Evolutionary conservation across 129 eudicot species (phyloP), one percentile per base, ranked within the genome.

Genomic region (Saposhnikovia divaricata): DNA sequence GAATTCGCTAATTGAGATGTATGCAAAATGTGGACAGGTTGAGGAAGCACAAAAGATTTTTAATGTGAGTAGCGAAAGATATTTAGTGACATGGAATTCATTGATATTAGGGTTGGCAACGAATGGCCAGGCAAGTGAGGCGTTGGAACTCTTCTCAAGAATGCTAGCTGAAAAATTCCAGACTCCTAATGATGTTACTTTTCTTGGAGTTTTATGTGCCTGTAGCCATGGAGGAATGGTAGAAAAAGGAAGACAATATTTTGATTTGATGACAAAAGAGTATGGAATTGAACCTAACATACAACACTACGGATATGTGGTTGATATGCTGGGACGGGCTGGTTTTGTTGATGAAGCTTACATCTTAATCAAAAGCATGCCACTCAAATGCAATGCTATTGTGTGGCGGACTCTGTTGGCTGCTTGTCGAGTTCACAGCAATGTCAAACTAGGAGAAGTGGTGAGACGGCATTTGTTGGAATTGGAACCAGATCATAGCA

Each of bases 181-280:
- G 12, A 42, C 59, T 5, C 93, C 89, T 0, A 79, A 87, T 3
- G 89, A 79, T 19, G 78, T 86, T 55, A 85, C 90, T 39, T 87
- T 87, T 76, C 71, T 89, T 76, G 93, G 89, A 40, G 87, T 85
- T 48, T 48, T 87, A 50, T 83, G 83, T 16, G 93, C 93, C 3
- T 89, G 93, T 79, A 87, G 87, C 82, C 89, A 89, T 69, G 89
- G 89, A n/a, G 90, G 89, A 34, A 77, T 86, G 93, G 77, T 89
- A 11, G 84, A 89, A 76, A 80, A 83, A 81, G 90, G 90, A 74
- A 81, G 81, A 70, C 72, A 25, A 13, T 86, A 73, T 80, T 88
- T 86, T 48, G 59, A 80, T 28, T 40, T 43, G 70, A 86, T 88
- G 91, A 80, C 43, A 3, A 65, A 48, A 21, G 53, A 81, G 40